phyloP scores from a whole-genome alignment of 768 basidiomycete species.

The Phanerochaete carnosa region DNA sequence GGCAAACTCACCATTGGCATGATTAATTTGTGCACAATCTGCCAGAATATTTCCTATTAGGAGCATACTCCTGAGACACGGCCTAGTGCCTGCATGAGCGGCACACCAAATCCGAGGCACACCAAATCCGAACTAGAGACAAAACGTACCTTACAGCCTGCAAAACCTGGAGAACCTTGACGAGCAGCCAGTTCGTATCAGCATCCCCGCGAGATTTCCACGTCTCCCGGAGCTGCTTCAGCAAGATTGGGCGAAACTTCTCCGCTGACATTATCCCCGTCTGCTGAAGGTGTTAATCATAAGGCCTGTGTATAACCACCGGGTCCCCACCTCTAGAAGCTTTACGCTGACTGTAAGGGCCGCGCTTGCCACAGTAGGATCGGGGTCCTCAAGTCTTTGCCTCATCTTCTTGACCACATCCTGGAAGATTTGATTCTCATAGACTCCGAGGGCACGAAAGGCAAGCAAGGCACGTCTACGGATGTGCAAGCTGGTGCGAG shows the following conservation, averaged over 20 bases:
- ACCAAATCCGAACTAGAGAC: neutral
- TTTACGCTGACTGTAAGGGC: constrained; percentile 35
- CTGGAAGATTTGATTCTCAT: constrained; percentile 44
- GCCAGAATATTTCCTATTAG: constrained; percentile 14
- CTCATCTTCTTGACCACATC: constrained; percentile 36
- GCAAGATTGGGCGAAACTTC: constrained; percentile 11
- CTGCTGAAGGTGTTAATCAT: constrained; percentile 3
- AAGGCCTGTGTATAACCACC: neutral
- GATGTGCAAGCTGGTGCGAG: constrained; percentile 46
- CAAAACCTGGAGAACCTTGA: constrained; percentile 15
- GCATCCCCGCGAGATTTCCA: constrained; percentile 15
- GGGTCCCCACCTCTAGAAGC: constrained; percentile 27
- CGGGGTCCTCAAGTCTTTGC: constrained; percentile 41
- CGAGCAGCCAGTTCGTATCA: constrained; percentile 7
- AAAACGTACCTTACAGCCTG: constrained; percentile 11
- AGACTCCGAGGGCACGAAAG: constrained; percentile 47
- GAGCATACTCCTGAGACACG: constrained; percentile 11
- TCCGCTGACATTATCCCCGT: constrained; percentile 15
- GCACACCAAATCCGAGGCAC: neutral
- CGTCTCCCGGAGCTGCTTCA: constrained; percentile 8
- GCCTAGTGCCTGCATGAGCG: constrained; percentile 6
- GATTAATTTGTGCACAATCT: neutral
- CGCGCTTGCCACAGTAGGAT: constrained; percentile 41
- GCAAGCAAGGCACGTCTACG: constrained; percentile 62
- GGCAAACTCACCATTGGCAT: constrained; percentile 10